phyloP scores from a whole-genome alignment of 2,329 filamentous ascomycete genomes.

The Pseudogymnoascus sp. region DNA sequence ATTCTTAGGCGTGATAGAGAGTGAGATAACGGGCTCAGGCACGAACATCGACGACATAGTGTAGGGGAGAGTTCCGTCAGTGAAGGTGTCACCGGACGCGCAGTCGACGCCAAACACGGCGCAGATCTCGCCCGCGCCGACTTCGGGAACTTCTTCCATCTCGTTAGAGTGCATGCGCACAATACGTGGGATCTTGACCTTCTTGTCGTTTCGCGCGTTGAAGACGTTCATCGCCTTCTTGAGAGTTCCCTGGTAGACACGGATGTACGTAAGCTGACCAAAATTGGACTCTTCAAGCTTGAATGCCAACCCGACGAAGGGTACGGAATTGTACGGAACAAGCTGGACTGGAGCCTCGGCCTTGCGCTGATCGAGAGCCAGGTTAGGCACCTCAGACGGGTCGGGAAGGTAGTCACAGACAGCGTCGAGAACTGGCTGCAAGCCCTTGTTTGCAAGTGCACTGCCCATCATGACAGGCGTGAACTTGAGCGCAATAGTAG shows the following conservation, averaged over 20 bases:
- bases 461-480: conserved; percentile 95
- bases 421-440: conserved; percentile 94
- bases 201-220: conserved; percentile 92
- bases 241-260: conserved; percentile 90
- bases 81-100: conserved; percentile 96
- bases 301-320: conserved; percentile 93
- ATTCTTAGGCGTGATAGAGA: conserved; percentile 94
- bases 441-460: conserved; percentile 84
- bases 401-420: conserved; percentile 95
- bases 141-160: conserved; percentile 91
- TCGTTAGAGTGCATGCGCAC: conserved; percentile 99
- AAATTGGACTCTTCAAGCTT: conserved; percentile 99
- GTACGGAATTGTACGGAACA: conserved; percentile 84
- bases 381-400: conserved; percentile 79
- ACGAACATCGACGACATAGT: conserved; percentile 98
- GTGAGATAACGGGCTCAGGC: conserved; percentile 93
- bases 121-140: conserved; percentile 95
- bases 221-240: conserved; percentile 84
- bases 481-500: conserved; percentile 85
- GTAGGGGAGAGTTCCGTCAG: conserved; percentile 84
- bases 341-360: conserved; percentile 75
- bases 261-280: conserved; percentile 94
- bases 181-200: conserved; percentile 91
- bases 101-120: conserved; percentile 98
- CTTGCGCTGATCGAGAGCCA: conserved; percentile 75